Base-by-base conservation (phyloP, 441 rosid genomes). In the Daphne laureola region DNA sequence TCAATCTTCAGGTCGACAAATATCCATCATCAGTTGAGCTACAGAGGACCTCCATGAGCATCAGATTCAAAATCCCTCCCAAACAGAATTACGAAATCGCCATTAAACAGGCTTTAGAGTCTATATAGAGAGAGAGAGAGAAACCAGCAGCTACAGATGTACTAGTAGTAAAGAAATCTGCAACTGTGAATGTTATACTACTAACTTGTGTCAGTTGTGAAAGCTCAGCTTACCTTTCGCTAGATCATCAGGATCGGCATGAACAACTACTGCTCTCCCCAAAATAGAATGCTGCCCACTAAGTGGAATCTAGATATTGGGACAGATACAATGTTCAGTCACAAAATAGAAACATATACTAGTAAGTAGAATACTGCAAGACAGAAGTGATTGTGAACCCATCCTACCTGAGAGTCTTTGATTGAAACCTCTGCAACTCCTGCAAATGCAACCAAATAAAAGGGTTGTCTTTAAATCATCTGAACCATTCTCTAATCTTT, bases 251-350 rank as follows among this genome's bases (percentile, higher is more conserved):
- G 74, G 76, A 67, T 73, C 76, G 8, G 70, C 68, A 21, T 77
- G 81, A 36, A 70, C 81, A 53, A 77, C 81, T 17, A 77, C 78
- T 16, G 81, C 81, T 57, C 81, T 67, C 58, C 81, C 81, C 57
- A 77, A 17, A 38, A 77, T 77, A 40, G 81, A 77, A 61, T 70
- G 76, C 38, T 57, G 69, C n/a, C 78, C 76, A 2, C 51, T 60
- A 27, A 77, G 64, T 52, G 81, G 74, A 62, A 77, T 77, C 81
- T 82, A 65, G 62, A 70, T 53, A 59, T 55, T 49, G 46, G 54
- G 65, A 61, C 17, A 55, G 15, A 50, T 15, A 54, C 9, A 27
- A 23, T 15, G 17, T 21, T 17, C n/a, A 49, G 50, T 57, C 35
- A 40, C 25, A 27, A 26, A 42, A 55, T 26, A 41, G 26, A 49